Evolutionary conservation across 2,329 filamentous ascomycete species (phyloP).

Genomic region (Ascochyta koolunga): DNA sequence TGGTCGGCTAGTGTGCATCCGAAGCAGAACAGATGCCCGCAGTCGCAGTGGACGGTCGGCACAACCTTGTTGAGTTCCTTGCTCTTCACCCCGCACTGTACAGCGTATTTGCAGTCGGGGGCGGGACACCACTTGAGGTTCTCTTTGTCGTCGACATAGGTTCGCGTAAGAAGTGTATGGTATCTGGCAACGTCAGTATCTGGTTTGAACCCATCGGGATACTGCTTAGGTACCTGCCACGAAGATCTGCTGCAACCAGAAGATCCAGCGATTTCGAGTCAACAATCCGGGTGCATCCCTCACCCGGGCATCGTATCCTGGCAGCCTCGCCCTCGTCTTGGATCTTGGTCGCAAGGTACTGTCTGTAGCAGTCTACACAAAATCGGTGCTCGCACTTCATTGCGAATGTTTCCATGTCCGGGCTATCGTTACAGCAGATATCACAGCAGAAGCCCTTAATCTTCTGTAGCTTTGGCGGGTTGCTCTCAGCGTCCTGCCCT

Average conservation of each 20-base stretch:
- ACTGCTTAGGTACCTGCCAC: slow-evolving; percentile 56
- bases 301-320: slow-evolving; percentile 88
- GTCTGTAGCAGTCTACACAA: slow-evolving; percentile 88
- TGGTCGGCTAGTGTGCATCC: slow-evolving; percentile 90
- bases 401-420: slow-evolving; percentile 80
- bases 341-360: slow-evolving; percentile 93
- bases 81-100: slow-evolving; percentile 87
- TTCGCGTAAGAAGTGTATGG: slow-evolving; percentile 83
- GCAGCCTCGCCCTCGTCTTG: slow-evolving; percentile 94
- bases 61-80: slow-evolving; percentile 85
- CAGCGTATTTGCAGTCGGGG: slow-evolving; percentile 92
- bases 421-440: slow-evolving; percentile 92
- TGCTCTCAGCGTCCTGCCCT: slow-evolving; percentile 55
- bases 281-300: slow-evolving; percentile 86
- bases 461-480: slow-evolving; percentile 70
- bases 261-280: slow-evolving; percentile 87
- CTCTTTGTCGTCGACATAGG: slow-evolving; percentile 96
- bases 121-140: slow-evolving; percentile 97
- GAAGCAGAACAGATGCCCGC: slow-evolving; percentile 91
- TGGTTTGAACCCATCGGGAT: neutral
- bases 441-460: slow-evolving; percentile 85
- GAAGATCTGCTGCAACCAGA: slow-evolving; percentile 65
- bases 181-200: slow-evolving; percentile 63
- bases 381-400: slow-evolving; percentile 96
- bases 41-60: slow-evolving; percentile 85